A percentile compares a stretch with the other conserved stretches of the same genome.
These are phyloP conservation scores for Tuber umbilicatum DNA, from an alignment of 495 filamentous ascomycete species.

Conservation along the genomic window DNA sequence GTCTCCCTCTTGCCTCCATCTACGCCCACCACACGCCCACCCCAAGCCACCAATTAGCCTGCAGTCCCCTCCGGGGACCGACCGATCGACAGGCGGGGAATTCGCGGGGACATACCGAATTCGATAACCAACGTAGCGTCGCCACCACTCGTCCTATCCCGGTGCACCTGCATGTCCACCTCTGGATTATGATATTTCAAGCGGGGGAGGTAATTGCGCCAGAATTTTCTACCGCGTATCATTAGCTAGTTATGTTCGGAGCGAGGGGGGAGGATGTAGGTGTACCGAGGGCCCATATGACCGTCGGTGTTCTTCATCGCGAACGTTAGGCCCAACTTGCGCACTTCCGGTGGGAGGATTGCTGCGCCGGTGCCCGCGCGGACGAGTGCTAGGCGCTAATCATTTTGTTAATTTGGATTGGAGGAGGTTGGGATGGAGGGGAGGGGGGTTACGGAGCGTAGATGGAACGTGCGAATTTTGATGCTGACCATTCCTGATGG, in stretches of 20 bases:
- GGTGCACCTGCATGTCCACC: slow-evolving; percentile 72
- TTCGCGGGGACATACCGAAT: slow-evolving; percentile 48
- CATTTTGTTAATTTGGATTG: slow-evolving; percentile 34
- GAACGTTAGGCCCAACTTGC: slow-evolving; percentile 78
- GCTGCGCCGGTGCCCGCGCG: slow-evolving; percentile 74
- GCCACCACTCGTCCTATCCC: slow-evolving; percentile 52
- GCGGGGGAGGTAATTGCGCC: slow-evolving; percentile 70
- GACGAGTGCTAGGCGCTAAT: slow-evolving; percentile 54
- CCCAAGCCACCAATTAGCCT: neutral
- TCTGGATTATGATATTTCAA: slow-evolving; percentile 92
- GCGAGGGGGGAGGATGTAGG: neutral
- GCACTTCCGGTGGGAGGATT: slow-evolving; percentile 69
- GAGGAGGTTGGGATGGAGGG: slow-evolving; percentile 12
- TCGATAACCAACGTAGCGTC: slow-evolving; percentile 69
- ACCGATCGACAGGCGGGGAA: neutral
- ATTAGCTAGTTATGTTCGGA: neutral
- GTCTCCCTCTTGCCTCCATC: slow-evolving; percentile 39
- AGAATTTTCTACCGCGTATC: slow-evolving; percentile 62
- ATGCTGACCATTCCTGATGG: slow-evolving; percentile 68
- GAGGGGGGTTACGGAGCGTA: slow-evolving; percentile 56
- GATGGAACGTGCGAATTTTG: slow-evolving; percentile 67
- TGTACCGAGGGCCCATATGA: slow-evolving; percentile 71
- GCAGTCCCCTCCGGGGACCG: neutral
- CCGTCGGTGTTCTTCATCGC: slow-evolving; percentile 58
- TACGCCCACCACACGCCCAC: neutral